phyloP scores from a whole-genome alignment of 208 protist genomes.

The Angomonas desouzai region DNA sequence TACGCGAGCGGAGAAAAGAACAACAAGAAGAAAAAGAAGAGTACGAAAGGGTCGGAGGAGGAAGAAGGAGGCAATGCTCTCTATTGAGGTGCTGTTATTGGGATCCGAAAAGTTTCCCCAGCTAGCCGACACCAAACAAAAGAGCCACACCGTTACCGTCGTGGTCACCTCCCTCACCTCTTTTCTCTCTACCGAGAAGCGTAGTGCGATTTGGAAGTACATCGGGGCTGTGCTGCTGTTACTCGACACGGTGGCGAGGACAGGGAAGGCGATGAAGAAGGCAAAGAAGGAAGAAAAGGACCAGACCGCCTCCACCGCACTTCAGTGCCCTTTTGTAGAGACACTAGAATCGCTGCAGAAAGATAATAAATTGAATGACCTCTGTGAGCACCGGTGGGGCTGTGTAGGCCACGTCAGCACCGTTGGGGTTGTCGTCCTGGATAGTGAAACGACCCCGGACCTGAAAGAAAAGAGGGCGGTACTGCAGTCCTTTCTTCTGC shows the following conservation, averaged over 20 bases:
- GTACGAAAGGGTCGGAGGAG: neutral
- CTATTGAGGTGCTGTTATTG: neutral
- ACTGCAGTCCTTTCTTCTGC: slow-evolving; percentile 3
- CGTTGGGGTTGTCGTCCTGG: slow-evolving; percentile 25
- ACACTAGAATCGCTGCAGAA: neutral
- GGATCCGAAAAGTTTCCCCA: neutral
- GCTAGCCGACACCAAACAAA: too few species aligned
- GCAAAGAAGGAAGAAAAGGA: neutral
- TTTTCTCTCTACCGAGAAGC: slow-evolving; percentile 44
- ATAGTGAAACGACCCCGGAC: slow-evolving; percentile 4
- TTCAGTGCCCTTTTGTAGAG: neutral
- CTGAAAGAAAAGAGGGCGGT: slow-evolving; percentile 6
- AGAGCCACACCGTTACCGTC: neutral
- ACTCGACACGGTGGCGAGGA: neutral
- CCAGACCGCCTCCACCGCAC: neutral
- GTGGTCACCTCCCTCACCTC: slow-evolving; percentile 19
- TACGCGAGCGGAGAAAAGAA: too few species aligned
- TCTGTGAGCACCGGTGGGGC: slow-evolving; percentile 48
- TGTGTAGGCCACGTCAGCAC: slow-evolving; percentile 46
- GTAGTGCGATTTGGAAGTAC: slow-evolving; percentile 72
- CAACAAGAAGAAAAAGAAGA: too few species aligned
- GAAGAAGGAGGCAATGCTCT: slow-evolving; percentile 10
- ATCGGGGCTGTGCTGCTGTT: slow-evolving; percentile 32
- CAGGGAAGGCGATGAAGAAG: slow-evolving; percentile 10
- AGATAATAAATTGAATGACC: slow-evolving; percentile 9